Evolutionary conservation across 495 filamentous ascomycete species (phyloP), one percentile per base, ranked within the genome.

Genomic region (Cudoniella acicularis): DNA sequence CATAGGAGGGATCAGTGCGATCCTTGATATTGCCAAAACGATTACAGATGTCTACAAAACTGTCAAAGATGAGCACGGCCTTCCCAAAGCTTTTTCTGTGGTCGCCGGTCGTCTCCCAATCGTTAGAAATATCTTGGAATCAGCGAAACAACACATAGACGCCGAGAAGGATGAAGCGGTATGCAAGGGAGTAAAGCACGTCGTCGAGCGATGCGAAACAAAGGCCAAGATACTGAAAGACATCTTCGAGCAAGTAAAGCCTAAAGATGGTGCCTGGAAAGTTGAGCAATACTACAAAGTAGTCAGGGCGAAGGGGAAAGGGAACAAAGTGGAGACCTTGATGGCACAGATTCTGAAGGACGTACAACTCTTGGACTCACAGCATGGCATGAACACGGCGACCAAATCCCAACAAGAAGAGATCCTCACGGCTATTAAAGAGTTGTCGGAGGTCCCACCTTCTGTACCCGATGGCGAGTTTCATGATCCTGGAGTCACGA

Each of bases 341-440:
- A 69, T 69, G 67, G 60, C 61, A 53, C 56, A 59, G 17, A 65
- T 69, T 21, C 25, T 69, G 47, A 56, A 62, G 25, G 65, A 69
- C 48, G 36, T 67, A 23, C 62, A 67, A 20, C 54, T 69, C 24
- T 58, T 69, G 47, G 62, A 56, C 18, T 21, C 24, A 16, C 24
- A 67, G 21, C 52, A 40, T 26, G 52, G 45, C 18, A 64, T 64
- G 54, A 43, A 48, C 11, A 59, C 61, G 22, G 62, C 27, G 16
- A 67, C 57, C 22, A 47, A 46, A 6, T 43, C 16, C 18, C 57
- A 62, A 53, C 17, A 40, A 45, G 56, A 62, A 24, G 36, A 61
- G 49, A 13, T 67, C 18, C 36, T 21, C 10, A 43, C 51, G 21
- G 64, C 64, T 49, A 67, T 67, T 11, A 49, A 40, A 62, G 62